A percentile compares a stretch with the other conserved stretches of the same genome.
Evolutionary conservation across 2,329 filamentous ascomycete genomes (phyloP).

Genomic region (Fusarium beomiforme): DNA sequence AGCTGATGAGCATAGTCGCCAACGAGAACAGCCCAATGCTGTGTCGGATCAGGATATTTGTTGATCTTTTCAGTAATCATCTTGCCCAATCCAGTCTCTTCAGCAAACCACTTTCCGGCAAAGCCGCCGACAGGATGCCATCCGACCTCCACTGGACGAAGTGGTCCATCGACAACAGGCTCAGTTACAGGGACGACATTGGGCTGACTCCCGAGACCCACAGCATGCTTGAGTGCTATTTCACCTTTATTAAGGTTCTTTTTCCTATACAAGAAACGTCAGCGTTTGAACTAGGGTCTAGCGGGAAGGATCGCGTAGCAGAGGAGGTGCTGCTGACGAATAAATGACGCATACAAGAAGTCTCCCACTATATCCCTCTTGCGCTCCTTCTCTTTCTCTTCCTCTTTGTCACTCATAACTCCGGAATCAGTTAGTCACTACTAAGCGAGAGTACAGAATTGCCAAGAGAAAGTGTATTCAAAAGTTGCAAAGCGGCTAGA

Average conservation of each 20-base stretch:
- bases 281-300: background rate
- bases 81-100: slow-evolving; percentile 64
- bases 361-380: slow-evolving; percentile 47
- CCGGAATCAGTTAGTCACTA: background rate
- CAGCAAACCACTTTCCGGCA: slow-evolving; percentile 67
- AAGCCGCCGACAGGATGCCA: slow-evolving; percentile 68
- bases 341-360: slow-evolving; percentile 47
- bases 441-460: background rate
- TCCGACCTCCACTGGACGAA: slow-evolving; percentile 59
- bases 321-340: background rate
- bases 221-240: slow-evolving; percentile 49
- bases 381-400: slow-evolving; percentile 36
- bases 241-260: slow-evolving; percentile 50
- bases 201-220: slow-evolving; percentile 46
- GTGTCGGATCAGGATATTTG: slow-evolving; percentile 66
- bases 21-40: slow-evolving; percentile 69
- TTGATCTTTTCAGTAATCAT: slow-evolving; percentile 65
- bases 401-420: slow-evolving; percentile 16
- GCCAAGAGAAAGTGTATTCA: background rate
- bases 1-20: slow-evolving; percentile 65
- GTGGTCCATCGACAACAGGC: slow-evolving; percentile 44
- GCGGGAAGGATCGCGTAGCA: background rate
- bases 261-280: slow-evolving; percentile 31
- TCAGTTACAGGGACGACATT: slow-evolving; percentile 46
- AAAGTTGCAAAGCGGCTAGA: background rate